Conservation (phyloP, 805 yeast species). For the Barnettozyma botsteinii region DNA sequence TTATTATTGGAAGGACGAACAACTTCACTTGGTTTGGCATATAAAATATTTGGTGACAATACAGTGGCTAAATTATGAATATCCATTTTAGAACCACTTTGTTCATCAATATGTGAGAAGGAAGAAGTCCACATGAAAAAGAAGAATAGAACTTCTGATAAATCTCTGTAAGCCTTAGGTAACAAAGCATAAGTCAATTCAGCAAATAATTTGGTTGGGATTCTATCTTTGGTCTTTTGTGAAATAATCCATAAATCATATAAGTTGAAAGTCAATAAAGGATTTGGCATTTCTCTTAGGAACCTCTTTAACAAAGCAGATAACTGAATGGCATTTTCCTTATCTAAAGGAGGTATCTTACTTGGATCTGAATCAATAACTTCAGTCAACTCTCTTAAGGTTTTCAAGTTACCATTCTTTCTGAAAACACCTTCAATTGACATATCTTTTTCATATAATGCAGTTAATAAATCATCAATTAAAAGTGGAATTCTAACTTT, state of each 20-base stretch:
- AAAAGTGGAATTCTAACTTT: constrained; percentile 77
- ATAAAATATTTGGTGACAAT: constrained; percentile 84
- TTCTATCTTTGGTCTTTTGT: constrained; percentile 45
- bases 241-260: constrained; percentile 76
- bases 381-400: constrained; percentile 66
- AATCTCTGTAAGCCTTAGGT: constrained; percentile 76
- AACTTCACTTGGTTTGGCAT: constrained; percentile 40
- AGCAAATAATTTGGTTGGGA: constrained; percentile 45
- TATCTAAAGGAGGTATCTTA: constrained; percentile 60
- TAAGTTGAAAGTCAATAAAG: constrained; percentile 69
- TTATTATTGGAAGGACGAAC: constrained; percentile 22
- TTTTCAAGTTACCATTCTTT: constrained; percentile 89
- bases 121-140: constrained; percentile 95
- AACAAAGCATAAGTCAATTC: constrained; percentile 68
- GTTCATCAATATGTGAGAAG: constrained; percentile 88
- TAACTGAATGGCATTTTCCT: constrained; percentile 82
- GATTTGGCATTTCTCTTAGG: constrained; percentile 88
- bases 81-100: constrained; percentile 92
- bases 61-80: constrained; percentile 93
- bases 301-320: constrained; percentile 92
- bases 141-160: constrained; percentile 76
- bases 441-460: constrained; percentile 86
- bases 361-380: constrained; percentile 70
- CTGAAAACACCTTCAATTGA: constrained; percentile 95
- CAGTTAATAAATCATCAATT: constrained; percentile 78